phyloP scores from a whole-genome alignment of 331 rosid species.

The Dryas integrifolia region DNA sequence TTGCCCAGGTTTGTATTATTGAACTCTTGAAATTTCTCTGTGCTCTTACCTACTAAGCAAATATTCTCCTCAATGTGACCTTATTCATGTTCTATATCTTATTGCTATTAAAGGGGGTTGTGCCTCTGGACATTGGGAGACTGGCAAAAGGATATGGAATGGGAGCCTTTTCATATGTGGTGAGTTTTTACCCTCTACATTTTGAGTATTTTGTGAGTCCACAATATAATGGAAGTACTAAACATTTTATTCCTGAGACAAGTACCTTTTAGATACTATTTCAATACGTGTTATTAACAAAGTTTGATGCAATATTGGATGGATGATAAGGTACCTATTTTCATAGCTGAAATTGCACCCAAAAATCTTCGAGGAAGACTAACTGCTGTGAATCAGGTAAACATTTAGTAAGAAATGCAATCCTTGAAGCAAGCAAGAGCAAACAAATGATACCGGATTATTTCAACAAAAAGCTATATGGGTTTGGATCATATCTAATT shows the following conservation, averaged over 20 bases:
- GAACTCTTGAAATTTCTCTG: conserved; percentile 1
- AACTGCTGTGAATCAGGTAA: conserved; percentile 82
- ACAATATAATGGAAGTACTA: not conserved
- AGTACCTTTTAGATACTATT: not conserved
- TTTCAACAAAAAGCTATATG: not conserved
- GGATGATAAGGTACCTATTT: conserved; percentile 68
- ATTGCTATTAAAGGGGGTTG: conserved; percentile 44
- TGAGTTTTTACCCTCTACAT: conserved; percentile 24
- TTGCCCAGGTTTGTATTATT: conserved; percentile 57
- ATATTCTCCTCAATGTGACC: conserved; percentile 1
- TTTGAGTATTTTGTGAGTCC: not conserved
- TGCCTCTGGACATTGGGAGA: conserved; percentile 75
- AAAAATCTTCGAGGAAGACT: conserved; percentile 82
- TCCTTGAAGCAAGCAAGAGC: not conserved
- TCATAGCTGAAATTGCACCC: conserved; percentile 87
- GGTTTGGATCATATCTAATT: not conserved
- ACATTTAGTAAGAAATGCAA: not conserved
- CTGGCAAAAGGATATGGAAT: conserved; percentile 93
- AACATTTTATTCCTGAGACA: too few relatives aligned
- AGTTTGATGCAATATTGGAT: conserved; percentile 12
- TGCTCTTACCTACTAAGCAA: conserved; percentile 17
- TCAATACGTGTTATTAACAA: not conserved
- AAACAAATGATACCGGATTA: not conserved
- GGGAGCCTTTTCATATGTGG: conserved; percentile 93
- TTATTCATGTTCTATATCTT: conserved; percentile 17